These are phyloP conservation scores for Colletotrichum nymphaeae DNA, from an alignment of 2,329 filamentous ascomycete genomes.

Conservation along the genomic window DNA sequence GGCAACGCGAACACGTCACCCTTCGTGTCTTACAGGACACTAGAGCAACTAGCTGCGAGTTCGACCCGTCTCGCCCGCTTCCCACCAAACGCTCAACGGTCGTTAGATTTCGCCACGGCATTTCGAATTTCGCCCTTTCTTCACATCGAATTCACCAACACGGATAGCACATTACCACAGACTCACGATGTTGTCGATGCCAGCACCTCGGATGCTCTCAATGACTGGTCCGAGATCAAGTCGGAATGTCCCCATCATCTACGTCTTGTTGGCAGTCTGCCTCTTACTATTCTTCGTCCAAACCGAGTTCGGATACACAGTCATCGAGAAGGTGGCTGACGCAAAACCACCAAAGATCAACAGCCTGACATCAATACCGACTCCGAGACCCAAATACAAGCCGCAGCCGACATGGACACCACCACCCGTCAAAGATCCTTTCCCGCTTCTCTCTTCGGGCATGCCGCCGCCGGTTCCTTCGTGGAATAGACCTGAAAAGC, in stretches of 20 bases:
- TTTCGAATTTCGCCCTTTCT: neutral
- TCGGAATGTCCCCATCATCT: neutral
- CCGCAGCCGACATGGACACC: constrained; percentile 39
- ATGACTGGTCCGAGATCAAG: neutral
- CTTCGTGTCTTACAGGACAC: neutral
- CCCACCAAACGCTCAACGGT: too few species aligned
- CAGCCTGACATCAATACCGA: neutral
- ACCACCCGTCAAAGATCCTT: constrained; percentile 55
- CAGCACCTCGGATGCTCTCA: constrained; percentile 17
- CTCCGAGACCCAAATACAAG: constrained; percentile 23
- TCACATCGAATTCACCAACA: neutral
- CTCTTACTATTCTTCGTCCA: constrained; percentile 14
- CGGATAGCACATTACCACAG: neutral
- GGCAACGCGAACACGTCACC: constrained; percentile 1
- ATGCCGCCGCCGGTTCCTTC: constrained; percentile 53
- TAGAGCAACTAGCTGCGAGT: neutral
- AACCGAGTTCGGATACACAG: neutral
- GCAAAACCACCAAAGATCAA: neutral
- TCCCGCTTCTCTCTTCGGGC: constrained; percentile 51
- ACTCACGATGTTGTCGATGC: constrained; percentile 22
- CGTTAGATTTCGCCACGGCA: too few species aligned
- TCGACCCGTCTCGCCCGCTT: neutral
- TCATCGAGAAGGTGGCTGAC: neutral
- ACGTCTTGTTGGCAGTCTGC: neutral
- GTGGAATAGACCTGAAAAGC: constrained; percentile 54